These are phyloP conservation scores for Kurtzmaniella quercitrusa DNA, from an alignment of 1,139 yeast genomes.

Conservation along the genomic window DNA sequence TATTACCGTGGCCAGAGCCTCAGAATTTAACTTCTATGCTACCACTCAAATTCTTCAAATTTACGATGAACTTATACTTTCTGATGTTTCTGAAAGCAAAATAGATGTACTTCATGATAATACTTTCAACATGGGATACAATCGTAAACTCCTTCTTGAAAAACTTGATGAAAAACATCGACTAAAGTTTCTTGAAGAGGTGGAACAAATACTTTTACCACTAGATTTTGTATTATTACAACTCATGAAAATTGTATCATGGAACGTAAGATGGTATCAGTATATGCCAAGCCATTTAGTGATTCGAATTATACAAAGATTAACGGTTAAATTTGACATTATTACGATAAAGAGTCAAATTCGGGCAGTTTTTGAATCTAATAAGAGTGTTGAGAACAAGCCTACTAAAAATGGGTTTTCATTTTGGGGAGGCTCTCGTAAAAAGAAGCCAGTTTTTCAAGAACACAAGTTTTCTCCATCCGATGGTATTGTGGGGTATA, in stretches of 20 bases:
- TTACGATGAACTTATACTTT: constrained; percentile 37
- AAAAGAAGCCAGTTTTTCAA: constrained; percentile 9
- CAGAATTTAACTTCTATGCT: constrained; percentile 36
- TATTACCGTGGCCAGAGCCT: constrained; percentile 37
- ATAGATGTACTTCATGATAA: constrained; percentile 28
- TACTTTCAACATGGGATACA: constrained; percentile 24
- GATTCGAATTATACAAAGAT: constrained; percentile 23
- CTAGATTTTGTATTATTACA: constrained; percentile 33
- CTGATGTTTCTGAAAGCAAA: constrained; percentile 28
- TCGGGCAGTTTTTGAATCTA: constrained; percentile 32
- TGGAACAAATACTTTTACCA: constrained; percentile 27
- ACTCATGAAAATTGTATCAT: constrained; percentile 32
- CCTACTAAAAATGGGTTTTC: constrained; percentile 13
- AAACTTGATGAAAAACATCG: constrained; percentile 18
- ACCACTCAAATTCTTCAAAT: constrained; percentile 35
- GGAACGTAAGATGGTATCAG: constrained; percentile 43
- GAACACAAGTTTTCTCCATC: constrained; percentile 23
- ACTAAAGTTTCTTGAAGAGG: constrained; percentile 20
- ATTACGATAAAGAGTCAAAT: constrained; percentile 28
- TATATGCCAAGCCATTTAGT: constrained; percentile 31
- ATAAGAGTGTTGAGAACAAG: constrained; percentile 23
- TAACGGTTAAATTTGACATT: constrained; percentile 28
- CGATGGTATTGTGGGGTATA: constrained; percentile 34
- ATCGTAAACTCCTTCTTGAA: constrained; percentile 34
- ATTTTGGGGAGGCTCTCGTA: constrained; percentile 11